Base-by-base conservation (phyloP, 352 stramenopile species). In the Globisporangium emineosum region DNA sequence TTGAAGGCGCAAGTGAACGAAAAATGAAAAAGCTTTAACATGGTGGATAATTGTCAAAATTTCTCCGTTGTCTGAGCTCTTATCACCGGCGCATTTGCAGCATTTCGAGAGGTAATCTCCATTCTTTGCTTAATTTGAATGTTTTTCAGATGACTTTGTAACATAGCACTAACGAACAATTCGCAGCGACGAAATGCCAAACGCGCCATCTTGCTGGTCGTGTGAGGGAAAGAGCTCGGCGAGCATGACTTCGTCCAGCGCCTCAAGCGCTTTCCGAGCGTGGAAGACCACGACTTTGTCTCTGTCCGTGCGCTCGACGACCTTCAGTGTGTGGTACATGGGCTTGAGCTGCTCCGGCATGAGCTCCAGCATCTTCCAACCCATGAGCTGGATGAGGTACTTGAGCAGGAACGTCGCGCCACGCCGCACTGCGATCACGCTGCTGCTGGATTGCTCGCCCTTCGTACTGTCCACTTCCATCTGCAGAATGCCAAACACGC, bases 321-420 rank as follows among this genome's bases (percentile, higher is more conserved):
- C 72, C 69, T 93, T 93, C 53, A 96, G 76, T 15, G 76, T 85
- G 55, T 86, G 85, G 62, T 94, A 96, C 56, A 94, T 66, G 13
- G 80, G 75, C 35, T 76, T 78, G 54, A 96, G 75, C 27, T 91
- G 79, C 23, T 90, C 81, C 15, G 87, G 71, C 62, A 91, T 73
- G 32, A 94, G 65, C 50, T 94, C 83, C 7, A 96, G 58, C 45
- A 90, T 69, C 68, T 90, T 87, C 72, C 76, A 82, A 21, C 87
- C 87, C 64, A 96, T 75, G 35, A 93, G 67, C 60, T 93, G 70
- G 2, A 93, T 64, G 19, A 95, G 69, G 70, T 95, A 80, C 45
- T 87, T 78, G 21, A 95, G 71, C 59, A 95, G 58, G 25, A 92
- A 95, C 10, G 91, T 81, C 0, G 85, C 85, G 33, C 85, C 87